Evolutionary conservation across 148 eudicot genomes (phyloP).

Genomic region (Heliosperma pusillum): DNA sequence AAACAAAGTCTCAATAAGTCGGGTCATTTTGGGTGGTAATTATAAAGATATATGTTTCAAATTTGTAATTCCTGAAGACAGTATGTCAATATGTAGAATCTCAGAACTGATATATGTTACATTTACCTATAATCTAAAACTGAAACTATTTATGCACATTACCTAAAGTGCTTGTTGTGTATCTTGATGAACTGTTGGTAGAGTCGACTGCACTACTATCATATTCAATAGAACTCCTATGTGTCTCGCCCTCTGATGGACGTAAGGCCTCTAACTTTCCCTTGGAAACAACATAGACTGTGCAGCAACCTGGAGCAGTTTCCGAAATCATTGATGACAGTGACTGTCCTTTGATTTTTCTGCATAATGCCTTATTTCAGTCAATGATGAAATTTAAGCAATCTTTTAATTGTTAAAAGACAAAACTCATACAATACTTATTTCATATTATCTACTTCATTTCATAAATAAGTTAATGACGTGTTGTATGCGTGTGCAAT

Average conservation of each 20-base stretch:
- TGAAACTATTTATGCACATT: not conserved
- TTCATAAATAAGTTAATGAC: too few relatives aligned
- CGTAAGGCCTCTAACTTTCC: constrained; percentile 76
- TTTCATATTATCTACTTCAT: too few relatives aligned
- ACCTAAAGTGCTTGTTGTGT: constrained; percentile 52
- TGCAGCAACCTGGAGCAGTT: constrained; percentile 62
- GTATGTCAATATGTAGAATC: not conserved
- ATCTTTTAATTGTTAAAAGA: too few relatives aligned
- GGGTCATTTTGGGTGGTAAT: too few relatives aligned
- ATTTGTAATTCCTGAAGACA: too few relatives aligned
- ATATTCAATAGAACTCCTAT: constrained; percentile 34
- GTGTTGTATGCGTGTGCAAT: too few relatives aligned
- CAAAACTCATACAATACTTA: too few relatives aligned
- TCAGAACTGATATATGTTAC: not conserved
- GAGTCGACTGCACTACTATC: constrained; percentile 47
- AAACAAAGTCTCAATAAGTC: too few relatives aligned
- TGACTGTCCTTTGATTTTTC: constrained; percentile 46
- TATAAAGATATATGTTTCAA: too few relatives aligned
- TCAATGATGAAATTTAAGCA: too few relatives aligned
- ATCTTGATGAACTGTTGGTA: constrained; percentile 47
- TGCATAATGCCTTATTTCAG: constrained; percentile 21
- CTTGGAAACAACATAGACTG: constrained; percentile 80
- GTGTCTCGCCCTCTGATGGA: constrained; percentile 50
- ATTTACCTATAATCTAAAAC: not conserved
- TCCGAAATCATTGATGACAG: constrained; percentile 69